Conservation (phyloP, 306 rosid genomes). For the Inga oerstediana region DNA sequence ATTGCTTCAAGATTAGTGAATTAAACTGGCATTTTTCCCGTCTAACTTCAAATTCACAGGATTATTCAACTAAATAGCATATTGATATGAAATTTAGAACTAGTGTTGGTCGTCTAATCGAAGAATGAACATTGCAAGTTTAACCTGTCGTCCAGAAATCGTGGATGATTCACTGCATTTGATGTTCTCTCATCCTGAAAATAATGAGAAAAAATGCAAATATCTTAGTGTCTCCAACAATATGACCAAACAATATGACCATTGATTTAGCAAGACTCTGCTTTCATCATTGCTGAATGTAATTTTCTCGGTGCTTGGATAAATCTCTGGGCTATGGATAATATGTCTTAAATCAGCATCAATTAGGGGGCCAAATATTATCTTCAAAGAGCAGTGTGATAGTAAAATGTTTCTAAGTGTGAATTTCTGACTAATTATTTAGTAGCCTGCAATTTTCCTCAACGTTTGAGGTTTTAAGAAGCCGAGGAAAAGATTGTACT, state of each 20-base stretch:
- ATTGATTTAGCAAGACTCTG: neutral
- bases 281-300: neutral
- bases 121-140: neutral
- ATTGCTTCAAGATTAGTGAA: conserved; percentile 12
- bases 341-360: neutral
- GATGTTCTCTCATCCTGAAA: conserved; percentile 52
- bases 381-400: neutral
- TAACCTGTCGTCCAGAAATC: conserved; percentile 30
- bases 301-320: neutral
- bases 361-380: neutral
- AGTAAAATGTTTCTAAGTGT: neutral
- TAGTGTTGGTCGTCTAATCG: neutral
- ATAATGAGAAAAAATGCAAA: conserved; percentile 17
- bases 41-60: neutral
- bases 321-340: neutral
- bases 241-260: conserved; percentile 17
- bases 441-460: neutral
- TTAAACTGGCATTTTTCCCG: neutral
- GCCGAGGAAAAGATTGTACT: conserved; percentile 31
- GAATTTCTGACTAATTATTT: neutral
- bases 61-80: conserved; percentile 18
- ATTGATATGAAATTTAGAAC: neutral
- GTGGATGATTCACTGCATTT: conserved; percentile 27
- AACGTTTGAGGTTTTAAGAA: neutral
- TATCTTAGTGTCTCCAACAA: neutral